Evolutionary conservation across 2,329 filamentous ascomycete species (phyloP), one percentile per base, ranked within the genome.

Genomic region (Ciborinia camelliae): DNA sequence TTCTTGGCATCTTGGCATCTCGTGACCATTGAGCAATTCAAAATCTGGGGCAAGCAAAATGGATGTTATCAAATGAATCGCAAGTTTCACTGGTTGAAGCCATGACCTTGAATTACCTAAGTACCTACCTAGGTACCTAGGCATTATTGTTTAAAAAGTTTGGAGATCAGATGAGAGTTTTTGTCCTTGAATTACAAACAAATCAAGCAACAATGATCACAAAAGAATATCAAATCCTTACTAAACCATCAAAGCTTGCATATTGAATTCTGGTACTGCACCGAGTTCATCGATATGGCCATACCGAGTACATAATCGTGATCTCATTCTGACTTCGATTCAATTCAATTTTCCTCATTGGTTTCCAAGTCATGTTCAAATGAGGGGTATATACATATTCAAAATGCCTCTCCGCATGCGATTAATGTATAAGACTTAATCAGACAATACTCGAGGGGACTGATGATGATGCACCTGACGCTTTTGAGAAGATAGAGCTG

Each of bases 381-480:
- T 54, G 51, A 57, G 61, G 51, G 61, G 61, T 47, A 48, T 32
- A 28, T 43, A 23, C 20, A 54, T 23, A 39, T 39, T 14, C 37
- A 54, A 35, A 43, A 23, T 32, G 30, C 28, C 20, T 23, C 47
- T 53, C 5, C 23, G 47, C 35, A 23, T 41, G 18, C 12, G n/a
- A 54, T 43, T n/a, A 32, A 23, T 54, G 20, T 52, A 32, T 23
- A 18, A 53, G 47, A 54, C 60, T 62, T 23, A 23, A 52, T 57
- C 23, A 47, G 50, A 57, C 43, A 39, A 30, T 15, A 35, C 20
- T 37, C 9, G 61, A 43, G 32, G 35, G 26, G 14, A 18, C 28
- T 28, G 12, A 48, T 15, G 41, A 63, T 39, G 28, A 63, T 37
- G 51, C 51, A 55, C 61, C 61, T 63, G 51, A 57, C 32, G 18